Percentiles rank a stretch among this genome's conserved stretches.
These are phyloP conservation scores for Penicillium macrosclerotiorum DNA, from an alignment of 495 filamentous ascomycete genomes.

Conservation along the genomic window DNA sequence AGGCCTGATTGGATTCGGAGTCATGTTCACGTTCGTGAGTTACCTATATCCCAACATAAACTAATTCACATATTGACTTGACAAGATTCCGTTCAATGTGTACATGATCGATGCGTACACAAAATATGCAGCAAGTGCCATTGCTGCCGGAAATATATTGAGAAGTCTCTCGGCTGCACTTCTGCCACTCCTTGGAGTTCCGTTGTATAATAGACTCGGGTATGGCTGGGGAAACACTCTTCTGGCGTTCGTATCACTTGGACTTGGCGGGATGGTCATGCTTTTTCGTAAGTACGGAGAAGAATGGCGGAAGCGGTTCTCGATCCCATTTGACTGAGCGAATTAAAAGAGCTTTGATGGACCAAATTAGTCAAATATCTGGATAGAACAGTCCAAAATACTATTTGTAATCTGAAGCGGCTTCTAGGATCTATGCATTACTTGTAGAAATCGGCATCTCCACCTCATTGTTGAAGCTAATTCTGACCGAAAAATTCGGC, in stretches of 20 bases:
- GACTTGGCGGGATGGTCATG: no score
- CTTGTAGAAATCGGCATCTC: not conserved
- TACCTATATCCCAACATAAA: no score
- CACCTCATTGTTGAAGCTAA: not conserved
- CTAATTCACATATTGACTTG: no score
- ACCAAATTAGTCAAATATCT: no score
- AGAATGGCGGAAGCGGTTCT: no score
- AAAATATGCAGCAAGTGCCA: slow-evolving; percentile 60
- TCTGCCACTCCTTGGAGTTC: slow-evolving; percentile 35
- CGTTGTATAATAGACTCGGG: slow-evolving; percentile 35
- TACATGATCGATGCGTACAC: slow-evolving; percentile 66
- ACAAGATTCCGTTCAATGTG: no score
- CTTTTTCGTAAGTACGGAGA: no score
- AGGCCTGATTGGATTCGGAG: slow-evolving; percentile 46
- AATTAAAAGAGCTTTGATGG: no score
- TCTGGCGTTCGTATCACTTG: slow-evolving; percentile 33
- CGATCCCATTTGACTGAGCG: no score
- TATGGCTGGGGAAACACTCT: slow-evolving; percentile 39
- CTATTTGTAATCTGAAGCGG: no score
- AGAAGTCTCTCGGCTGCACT: slow-evolving; percentile 49
- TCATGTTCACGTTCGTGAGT: slow-evolving; percentile 3
- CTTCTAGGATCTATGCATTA: not conserved
- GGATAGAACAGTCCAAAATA: no score
- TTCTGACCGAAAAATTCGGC: not conserved
- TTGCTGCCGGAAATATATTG: slow-evolving; percentile 59